These are phyloP conservation scores for Cordyceps cateniannulata DNA, from an alignment of 2,329 filamentous ascomycete genomes.

Conservation along the genomic window DNA sequence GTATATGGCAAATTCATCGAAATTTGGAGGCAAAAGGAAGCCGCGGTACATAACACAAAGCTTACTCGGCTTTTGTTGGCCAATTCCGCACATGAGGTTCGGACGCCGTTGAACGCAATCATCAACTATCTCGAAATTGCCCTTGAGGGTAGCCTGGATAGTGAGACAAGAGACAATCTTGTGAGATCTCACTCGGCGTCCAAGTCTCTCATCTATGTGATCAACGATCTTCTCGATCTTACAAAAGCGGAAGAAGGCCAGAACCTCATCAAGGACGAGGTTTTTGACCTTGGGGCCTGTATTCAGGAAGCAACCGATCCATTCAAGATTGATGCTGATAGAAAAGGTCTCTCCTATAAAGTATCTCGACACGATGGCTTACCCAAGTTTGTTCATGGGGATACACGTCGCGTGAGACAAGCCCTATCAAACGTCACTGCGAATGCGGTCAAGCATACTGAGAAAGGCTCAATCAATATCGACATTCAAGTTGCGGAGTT, in stretches of 20 bases:
- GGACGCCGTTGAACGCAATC: constrained; percentile 85
- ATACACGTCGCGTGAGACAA: constrained; percentile 74
- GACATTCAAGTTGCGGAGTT: constrained; percentile 59
- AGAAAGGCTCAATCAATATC: constrained; percentile 58
- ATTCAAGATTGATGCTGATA: constrained; percentile 65
- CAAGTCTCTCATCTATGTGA: constrained; percentile 87
- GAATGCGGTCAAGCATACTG: constrained; percentile 78
- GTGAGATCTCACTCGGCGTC: constrained; percentile 83
- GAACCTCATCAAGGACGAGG: constrained; percentile 70
- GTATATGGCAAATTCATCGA: constrained; percentile 87
- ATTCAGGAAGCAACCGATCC: constrained; percentile 71
- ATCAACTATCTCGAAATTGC: constrained; percentile 94
- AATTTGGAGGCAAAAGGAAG: constrained; percentile 88
- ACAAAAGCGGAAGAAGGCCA: constrained; percentile 84
- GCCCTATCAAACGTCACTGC: constrained; percentile 76
- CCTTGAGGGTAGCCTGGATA: constrained; percentile 70
- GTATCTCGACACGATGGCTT: constrained; percentile 62
- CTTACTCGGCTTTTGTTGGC: constrained; percentile 72
- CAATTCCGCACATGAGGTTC: constrained; percentile 87
- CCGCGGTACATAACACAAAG: constrained; percentile 72
- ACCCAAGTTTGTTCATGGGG: constrained; percentile 66
- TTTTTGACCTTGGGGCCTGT: constrained; percentile 65
- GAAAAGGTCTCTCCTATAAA: constrained; percentile 68
- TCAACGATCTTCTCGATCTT: constrained; percentile 83
- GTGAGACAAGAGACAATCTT: constrained; percentile 79